These are phyloP conservation scores for Thyridium curvatum DNA, from an alignment of 2,329 filamentous ascomycete species.

Conservation along the genomic window DNA sequence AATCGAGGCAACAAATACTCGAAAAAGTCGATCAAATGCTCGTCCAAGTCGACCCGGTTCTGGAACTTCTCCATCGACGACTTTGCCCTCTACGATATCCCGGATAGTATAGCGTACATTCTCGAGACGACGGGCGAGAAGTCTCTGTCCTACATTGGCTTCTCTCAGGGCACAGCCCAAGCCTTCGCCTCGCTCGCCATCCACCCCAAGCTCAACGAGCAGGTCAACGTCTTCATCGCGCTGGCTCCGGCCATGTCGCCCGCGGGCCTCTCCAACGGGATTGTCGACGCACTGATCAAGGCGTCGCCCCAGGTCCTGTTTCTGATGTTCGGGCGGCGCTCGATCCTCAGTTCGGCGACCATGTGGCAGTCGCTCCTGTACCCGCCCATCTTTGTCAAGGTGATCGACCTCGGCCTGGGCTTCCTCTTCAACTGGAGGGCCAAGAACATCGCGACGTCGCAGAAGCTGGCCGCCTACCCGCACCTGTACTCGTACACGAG, in stretches of 20 bases:
- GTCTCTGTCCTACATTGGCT: constrained; percentile 91
- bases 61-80: constrained; percentile 99
- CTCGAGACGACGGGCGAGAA: constrained; percentile 74
- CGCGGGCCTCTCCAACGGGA: constrained; percentile 78
- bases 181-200: constrained; percentile 92
- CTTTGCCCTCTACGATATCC: constrained; percentile 96
- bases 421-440: constrained; percentile 90
- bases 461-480: constrained; percentile 92
- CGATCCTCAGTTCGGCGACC: constrained; percentile 84
- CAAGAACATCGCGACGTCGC: constrained; percentile 73
- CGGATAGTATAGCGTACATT: constrained; percentile 89
- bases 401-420: constrained; percentile 74
- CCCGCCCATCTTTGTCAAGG: constrained; percentile 82
- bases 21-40: constrained; percentile 77
- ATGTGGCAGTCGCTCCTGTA: constrained; percentile 98
- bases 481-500: constrained; percentile 96
- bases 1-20: constrained; percentile 99
- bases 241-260: constrained; percentile 96
- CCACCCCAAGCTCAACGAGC: constrained; percentile 84
- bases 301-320: constrained; percentile 89
- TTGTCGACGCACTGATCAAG: constrained; percentile 90
- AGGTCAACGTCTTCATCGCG: constrained; percentile 93
- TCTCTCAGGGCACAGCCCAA: constrained; percentile 94
- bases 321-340: constrained; percentile 84
- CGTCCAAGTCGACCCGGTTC: constrained; percentile 71